These are phyloP conservation scores for Stentor roeselii DNA, from an alignment of 73 alveolate species.

Conservation along the genomic window DNA sequence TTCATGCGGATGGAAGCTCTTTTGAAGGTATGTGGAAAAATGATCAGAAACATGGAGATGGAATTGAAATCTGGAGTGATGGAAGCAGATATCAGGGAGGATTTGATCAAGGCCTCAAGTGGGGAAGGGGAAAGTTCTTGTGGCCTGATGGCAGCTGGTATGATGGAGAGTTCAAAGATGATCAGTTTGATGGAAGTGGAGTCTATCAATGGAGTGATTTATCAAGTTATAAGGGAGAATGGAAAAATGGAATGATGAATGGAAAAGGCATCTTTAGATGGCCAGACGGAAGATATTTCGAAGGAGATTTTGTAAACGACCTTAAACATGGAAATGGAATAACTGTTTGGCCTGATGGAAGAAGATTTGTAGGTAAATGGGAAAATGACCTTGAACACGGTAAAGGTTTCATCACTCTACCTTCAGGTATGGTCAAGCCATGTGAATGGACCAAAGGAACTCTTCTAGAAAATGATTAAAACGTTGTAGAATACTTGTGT, in stretches of 20 bases:
- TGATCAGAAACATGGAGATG: background rate
- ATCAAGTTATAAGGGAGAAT: background rate
- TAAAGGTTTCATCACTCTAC: background rate
- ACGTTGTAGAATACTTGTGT: too few species aligned
- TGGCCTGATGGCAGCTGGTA: background rate
- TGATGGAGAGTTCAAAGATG: background rate
- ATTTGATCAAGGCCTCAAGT: background rate
- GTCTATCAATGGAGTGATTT: background rate
- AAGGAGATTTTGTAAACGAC: background rate
- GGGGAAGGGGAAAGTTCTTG: background rate
- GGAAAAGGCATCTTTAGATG: background rate
- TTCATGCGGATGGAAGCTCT: too few species aligned
- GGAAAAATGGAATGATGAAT: too few species aligned
- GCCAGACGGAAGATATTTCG: background rate
- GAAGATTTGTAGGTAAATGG: background rate
- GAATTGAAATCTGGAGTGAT: background rate
- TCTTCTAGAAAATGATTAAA: too few species aligned
- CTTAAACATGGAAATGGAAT: background rate
- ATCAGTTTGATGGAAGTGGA: background rate
- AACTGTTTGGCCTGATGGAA: background rate
- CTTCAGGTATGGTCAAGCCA: background rate
- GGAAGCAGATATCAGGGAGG: background rate
- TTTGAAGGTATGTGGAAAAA: too few species aligned
- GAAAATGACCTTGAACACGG: background rate
- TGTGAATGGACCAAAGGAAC: background rate